Evolutionary conservation across 805 yeast species (phyloP).

Genomic region (Saturnispora sekii): DNA sequence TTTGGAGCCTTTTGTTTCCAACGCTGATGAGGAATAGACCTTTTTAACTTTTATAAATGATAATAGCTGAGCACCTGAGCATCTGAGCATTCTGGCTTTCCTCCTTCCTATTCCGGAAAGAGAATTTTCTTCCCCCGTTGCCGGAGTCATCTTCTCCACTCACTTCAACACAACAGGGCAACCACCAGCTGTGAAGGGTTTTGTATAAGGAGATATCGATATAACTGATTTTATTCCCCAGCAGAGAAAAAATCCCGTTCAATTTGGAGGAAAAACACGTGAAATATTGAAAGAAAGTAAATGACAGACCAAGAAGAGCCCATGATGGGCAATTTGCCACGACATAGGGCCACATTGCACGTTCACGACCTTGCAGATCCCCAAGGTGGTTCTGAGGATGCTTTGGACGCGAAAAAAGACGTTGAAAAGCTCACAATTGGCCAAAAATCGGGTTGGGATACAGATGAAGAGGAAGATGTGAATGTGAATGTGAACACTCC

Average conservation of each 20-base stretch:
- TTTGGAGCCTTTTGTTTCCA: slow-evolving; percentile 65
- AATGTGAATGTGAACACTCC: background rate
- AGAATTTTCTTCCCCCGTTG: background rate
- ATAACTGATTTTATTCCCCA: no score
- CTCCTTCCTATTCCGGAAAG: background rate
- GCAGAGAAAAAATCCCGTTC: no score
- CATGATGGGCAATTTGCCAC: slow-evolving; percentile 15
- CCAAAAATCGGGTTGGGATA: slow-evolving; percentile 10
- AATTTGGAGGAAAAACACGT: no score
- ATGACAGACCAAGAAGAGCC: slow-evolving; percentile 1
- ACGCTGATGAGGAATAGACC: slow-evolving; percentile 33
- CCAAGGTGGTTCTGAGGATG: background rate
- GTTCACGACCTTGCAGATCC: slow-evolving; percentile 20
- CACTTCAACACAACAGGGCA: no score
- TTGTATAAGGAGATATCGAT: no score
- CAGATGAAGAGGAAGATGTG: slow-evolving; percentile 6
- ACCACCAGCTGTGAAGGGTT: no score
- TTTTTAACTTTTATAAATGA: background rate
- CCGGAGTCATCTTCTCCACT: no score
- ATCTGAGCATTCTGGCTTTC: background rate
- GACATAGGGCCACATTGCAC: slow-evolving; percentile 22
- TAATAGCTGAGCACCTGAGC: slow-evolving; percentile 1
- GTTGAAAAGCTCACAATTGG: background rate
- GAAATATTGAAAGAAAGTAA: background rate
- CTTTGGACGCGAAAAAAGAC: background rate